A percentile compares a stretch with the other conserved stretches of the same genome.
Evolutionary conservation across 495 filamentous ascomycete genomes (phyloP).

Genomic region (Hyaloscypha variabilis): DNA sequence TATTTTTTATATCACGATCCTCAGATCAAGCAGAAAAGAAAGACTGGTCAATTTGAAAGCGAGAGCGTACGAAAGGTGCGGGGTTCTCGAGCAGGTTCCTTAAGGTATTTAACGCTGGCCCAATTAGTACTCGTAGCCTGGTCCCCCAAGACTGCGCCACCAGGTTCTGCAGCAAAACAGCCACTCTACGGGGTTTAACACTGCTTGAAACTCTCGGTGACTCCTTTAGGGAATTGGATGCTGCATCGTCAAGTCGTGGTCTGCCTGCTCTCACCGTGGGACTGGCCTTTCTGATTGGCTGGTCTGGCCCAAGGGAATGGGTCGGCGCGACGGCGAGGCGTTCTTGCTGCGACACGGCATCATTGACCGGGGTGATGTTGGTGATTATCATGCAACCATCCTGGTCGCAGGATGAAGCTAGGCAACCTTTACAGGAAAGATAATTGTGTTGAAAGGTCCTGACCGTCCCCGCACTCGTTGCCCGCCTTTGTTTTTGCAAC

Average conservation of each 20-base stretch:
- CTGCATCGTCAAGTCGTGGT: not conserved
- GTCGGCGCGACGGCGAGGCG: not conserved
- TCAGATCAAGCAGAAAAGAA: not conserved
- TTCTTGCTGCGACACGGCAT: not conserved
- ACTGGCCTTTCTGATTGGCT: not conserved
- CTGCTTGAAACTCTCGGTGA: not conserved
- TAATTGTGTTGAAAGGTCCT: not conserved
- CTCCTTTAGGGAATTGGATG: not conserved
- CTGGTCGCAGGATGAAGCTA: not conserved
- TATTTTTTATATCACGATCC: not conserved
- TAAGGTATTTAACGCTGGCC: not conserved
- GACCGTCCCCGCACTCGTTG: not conserved
- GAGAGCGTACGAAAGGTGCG: not conserved
- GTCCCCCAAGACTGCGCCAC: not conserved
- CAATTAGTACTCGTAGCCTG: not conserved
- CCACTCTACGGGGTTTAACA: not conserved
- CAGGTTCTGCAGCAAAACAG: not conserved
- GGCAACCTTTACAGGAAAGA: not conserved
- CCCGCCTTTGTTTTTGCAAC: not conserved
- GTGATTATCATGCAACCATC: not conserved
- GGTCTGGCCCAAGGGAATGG: not conserved
- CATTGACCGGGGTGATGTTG: slow-evolving; percentile 1
- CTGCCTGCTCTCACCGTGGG: not conserved
- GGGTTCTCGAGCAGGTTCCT: not conserved
- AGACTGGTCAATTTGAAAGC: too few species aligned